Evolutionary conservation across 345 rosid genomes (phyloP).

Genomic region (Acer yangbiense): DNA sequence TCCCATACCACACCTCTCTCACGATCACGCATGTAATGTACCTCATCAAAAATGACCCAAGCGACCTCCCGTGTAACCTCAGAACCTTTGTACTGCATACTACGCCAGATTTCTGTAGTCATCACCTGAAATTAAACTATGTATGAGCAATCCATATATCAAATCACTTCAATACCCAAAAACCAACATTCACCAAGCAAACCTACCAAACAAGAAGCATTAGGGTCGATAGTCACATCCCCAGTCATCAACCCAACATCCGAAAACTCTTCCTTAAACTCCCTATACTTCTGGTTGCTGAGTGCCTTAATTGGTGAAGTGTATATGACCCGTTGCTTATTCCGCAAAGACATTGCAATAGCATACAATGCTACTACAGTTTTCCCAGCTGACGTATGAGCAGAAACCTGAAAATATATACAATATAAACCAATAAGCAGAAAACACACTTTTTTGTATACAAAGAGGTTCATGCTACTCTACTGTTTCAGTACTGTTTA

Average conservation of each 20-base stretch:
- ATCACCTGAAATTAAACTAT: conserved; percentile 67
- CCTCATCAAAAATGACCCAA: conserved; percentile 97
- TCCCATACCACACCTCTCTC: conserved; percentile 99
- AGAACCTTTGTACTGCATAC: conserved; percentile 97
- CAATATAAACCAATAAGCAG: neutral
- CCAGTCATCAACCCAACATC: conserved; percentile 99
- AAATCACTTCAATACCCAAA: conserved; percentile 5
- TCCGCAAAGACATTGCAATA: conserved; percentile 88
- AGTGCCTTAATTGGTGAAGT: conserved; percentile 98
- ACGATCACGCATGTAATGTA: conserved; percentile 98
- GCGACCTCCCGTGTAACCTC: conserved; percentile 94
- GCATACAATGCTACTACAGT: conserved; percentile 95
- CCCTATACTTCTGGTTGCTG: conserved; percentile 94
- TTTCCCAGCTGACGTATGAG: conserved; percentile 99
- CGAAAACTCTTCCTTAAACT: conserved; percentile 94
- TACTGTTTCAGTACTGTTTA: neutral
- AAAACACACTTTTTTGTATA: neutral
- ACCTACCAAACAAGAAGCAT: conserved; percentile 88
- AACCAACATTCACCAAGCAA: neutral
- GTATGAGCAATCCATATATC: conserved; percentile 20
- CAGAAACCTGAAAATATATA: conserved; percentile 63
- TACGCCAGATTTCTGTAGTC: conserved; percentile 99
- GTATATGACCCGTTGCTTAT: conserved; percentile 88
- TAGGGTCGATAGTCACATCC: conserved; percentile 95
- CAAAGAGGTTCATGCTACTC: neutral